These are phyloP conservation scores for Chimonanthus salicifolius DNA, from an alignment of 164 flowering plant genomes.

Conservation along the genomic window DNA sequence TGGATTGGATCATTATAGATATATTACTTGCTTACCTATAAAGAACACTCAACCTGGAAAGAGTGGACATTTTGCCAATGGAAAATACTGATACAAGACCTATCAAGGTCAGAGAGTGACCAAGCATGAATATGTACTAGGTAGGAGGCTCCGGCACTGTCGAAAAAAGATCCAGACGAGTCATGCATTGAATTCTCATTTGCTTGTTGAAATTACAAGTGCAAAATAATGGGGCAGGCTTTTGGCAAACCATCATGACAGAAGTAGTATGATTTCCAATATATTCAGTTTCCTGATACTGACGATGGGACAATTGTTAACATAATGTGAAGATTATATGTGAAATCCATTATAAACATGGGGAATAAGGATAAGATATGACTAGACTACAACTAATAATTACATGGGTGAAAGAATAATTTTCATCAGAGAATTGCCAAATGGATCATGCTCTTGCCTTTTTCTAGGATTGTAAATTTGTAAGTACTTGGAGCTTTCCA, in stretches of 20 bases:
- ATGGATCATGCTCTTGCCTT: conserved; percentile 2
- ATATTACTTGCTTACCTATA: too few species aligned
- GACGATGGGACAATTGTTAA: background rate
- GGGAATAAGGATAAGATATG: background rate
- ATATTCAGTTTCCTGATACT: background rate
- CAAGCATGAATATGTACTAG: background rate
- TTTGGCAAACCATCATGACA: background rate
- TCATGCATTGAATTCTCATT: background rate
- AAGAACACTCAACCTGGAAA: too few species aligned
- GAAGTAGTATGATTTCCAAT: background rate
- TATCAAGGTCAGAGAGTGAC: background rate
- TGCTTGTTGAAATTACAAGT: background rate
- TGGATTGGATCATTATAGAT: too few species aligned
- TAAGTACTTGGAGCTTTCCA: background rate
- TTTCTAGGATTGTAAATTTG: background rate
- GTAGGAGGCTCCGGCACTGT: background rate
- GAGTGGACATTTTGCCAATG: too few species aligned
- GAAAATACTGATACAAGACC: background rate
- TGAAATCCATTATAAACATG: conserved; percentile 3
- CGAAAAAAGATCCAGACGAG: too few species aligned
- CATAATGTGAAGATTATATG: background rate
- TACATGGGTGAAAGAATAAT: conserved; percentile 14
- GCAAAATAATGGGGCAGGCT: background rate
- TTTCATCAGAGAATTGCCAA: conserved; percentile 8
- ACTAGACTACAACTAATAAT: conserved; percentile 5